A percentile compares a stretch with the other conserved stretches of the same genome.
Evolutionary conservation across 352 stramenopile genomes (phyloP).

Genomic region (Phytophthora cajani): DNA sequence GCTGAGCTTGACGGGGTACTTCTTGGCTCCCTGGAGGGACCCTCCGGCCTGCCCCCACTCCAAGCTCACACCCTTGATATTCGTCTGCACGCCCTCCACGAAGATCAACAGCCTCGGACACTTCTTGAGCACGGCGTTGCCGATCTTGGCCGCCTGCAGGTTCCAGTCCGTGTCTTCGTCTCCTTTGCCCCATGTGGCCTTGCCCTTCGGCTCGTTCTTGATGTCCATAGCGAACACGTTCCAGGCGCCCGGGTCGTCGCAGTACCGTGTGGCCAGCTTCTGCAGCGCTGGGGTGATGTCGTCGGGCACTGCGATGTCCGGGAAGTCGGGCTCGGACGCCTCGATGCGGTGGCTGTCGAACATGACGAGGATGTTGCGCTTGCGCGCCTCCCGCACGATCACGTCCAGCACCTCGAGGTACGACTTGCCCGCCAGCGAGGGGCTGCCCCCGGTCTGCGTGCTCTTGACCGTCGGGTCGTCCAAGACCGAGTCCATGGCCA

Average conservation of each 20-base stretch:
- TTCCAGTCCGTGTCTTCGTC: conserved; percentile 72
- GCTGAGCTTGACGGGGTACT: conserved; percentile 67
- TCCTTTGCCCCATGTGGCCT: conserved; percentile 67
- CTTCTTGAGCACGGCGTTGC: conserved; percentile 69
- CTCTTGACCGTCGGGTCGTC: conserved; percentile 50
- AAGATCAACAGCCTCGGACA: conserved; percentile 75
- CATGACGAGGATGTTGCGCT: conserved; percentile 75
- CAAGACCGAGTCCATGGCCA: conserved; percentile 74
- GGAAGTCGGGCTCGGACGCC: conserved; percentile 63
- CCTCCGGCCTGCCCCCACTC: conserved; percentile 69
- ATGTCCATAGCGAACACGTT: conserved; percentile 82
- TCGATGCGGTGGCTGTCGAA: conserved; percentile 74
- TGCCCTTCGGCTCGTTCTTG: conserved; percentile 83
- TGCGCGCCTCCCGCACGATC: conserved; percentile 58
- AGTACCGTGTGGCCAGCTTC: conserved; percentile 67
- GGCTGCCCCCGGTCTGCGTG: conserved; percentile 53
- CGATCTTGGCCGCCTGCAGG: conserved; percentile 64
- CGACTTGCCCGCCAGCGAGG: conserved; percentile 51
- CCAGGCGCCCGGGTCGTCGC: conserved; percentile 62
- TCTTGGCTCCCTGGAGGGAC: conserved; percentile 63
- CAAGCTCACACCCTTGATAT: conserved; percentile 61
- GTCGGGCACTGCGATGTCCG: conserved; percentile 54
- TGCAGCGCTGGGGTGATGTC: conserved; percentile 66
- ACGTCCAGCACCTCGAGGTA: conserved; percentile 71
- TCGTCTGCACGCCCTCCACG: conserved; percentile 77